These are phyloP conservation scores for Carallia brachiata DNA, from an alignment of 345 rosid species.

Conservation along the genomic window DNA sequence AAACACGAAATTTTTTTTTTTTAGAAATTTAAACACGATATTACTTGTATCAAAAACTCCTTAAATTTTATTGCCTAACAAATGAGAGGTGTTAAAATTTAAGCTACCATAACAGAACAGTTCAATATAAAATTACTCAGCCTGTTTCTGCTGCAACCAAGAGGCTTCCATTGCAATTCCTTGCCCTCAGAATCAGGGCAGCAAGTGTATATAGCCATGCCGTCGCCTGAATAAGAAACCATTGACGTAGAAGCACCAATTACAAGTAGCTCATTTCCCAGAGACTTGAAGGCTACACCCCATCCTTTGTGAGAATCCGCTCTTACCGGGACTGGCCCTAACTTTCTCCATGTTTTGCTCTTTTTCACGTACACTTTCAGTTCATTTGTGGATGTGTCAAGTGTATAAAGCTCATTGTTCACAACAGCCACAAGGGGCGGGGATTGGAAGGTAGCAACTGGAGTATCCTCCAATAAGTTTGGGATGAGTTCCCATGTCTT, in stretches of 20 bases:
- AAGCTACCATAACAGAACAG: conserved; percentile 83
- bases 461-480: conserved; percentile 47
- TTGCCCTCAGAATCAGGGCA: conserved; percentile 35
- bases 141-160: conserved; percentile 44
- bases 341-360: conserved; percentile 63
- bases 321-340: conserved; percentile 72
- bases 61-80: neutral
- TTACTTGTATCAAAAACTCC: neutral
- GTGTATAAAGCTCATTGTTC: conserved; percentile 61
- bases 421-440: conserved; percentile 84
- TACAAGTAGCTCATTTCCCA: conserved; percentile 74
- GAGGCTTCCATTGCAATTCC: conserved; percentile 63
- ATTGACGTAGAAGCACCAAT: conserved; percentile 56
- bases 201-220: conserved; percentile 76
- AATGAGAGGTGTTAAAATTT: conserved; percentile 9
- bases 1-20: neutral
- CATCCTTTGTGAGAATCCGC: conserved; percentile 72
- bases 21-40: too few relatives aligned
- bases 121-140: conserved; percentile 72
- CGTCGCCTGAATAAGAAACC: conserved; percentile 32
- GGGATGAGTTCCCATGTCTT: conserved; percentile 62
- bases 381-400: conserved; percentile 65
- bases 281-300: conserved; percentile 94
- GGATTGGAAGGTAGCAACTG: conserved; percentile 52
- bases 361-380: conserved; percentile 56